Evolutionary conservation across 768 basidiomycete species (phyloP).

Genomic region (Agaricus bisporus): DNA sequence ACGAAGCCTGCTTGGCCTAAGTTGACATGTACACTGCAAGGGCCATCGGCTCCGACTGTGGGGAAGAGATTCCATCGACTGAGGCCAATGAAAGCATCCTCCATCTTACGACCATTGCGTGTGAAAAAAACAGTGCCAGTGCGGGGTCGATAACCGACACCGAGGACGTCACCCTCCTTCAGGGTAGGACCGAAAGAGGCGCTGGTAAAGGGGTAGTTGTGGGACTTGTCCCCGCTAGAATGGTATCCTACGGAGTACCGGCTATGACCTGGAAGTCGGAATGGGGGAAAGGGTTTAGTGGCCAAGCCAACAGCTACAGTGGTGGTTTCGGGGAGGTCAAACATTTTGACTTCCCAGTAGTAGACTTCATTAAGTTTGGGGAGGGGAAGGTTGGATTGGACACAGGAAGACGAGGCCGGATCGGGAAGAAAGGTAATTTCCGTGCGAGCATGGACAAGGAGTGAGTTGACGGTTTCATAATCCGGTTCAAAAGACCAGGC

Average conservation of each 20-base stretch:
- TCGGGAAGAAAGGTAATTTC: conserved; percentile 98
- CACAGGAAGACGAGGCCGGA: conserved; percentile 88
- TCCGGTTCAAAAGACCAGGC: conserved; percentile 99
- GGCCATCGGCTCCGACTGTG: conserved; percentile 92
- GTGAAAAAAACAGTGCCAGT: conserved; percentile 99
- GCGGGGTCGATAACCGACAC: conserved; percentile 92
- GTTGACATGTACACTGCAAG: conserved; percentile 95
- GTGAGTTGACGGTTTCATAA: conserved; percentile 88
- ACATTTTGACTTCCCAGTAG: conserved; percentile 99
- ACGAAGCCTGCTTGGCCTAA: conserved; percentile 98
- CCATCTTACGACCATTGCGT: conserved; percentile 93
- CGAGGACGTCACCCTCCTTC: conserved; percentile 93
- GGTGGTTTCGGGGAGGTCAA: conserved; percentile 85
- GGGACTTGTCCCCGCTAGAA: conserved; percentile 93
- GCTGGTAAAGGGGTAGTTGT: conserved; percentile 93
- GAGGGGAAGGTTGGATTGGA: conserved; percentile 94
- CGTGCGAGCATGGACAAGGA: conserved; percentile 91
- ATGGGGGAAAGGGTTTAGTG: conserved; percentile 95
- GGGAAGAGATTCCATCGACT: conserved; percentile 94
- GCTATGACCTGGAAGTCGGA: conserved; percentile 84
- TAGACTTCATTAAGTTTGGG: conserved; percentile 99
- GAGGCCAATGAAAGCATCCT: conserved; percentile 91
- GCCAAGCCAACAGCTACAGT: conserved; percentile 91
- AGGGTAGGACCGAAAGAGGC: conserved; percentile 76
- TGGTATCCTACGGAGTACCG: conserved; percentile 92